phyloP scores from a whole-genome alignment of 345 rosid species.

The Atalantia buxifolia region DNA sequence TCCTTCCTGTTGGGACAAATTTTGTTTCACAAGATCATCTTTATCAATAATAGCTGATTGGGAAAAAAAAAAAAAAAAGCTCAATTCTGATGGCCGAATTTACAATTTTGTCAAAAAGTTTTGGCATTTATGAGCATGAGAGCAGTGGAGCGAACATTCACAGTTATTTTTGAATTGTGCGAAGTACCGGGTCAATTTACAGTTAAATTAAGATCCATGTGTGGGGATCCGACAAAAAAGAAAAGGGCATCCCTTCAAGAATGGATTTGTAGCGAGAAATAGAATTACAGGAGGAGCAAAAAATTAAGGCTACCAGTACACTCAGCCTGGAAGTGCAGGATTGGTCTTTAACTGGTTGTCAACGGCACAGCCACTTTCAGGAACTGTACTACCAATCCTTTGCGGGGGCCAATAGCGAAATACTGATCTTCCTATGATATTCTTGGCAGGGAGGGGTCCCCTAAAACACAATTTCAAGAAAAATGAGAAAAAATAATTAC shows the following conservation, averaged over 20 bases:
- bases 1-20: not conserved
- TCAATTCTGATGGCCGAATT: not conserved
- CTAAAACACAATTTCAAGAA: conserved; percentile 26
- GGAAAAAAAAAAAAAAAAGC: too few species aligned
- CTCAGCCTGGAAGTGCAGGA: not conserved
- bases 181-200: conserved; percentile 4
- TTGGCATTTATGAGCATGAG: not conserved
- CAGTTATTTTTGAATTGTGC: not conserved
- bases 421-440: conserved; percentile 87
- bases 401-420: conserved; percentile 94
- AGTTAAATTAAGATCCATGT: not conserved
- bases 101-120: not conserved
- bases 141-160: not conserved
- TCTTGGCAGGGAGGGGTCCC: conserved; percentile 92
- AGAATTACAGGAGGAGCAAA: not conserved
- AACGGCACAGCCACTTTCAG: conserved; percentile 61
- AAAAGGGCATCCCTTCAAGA: not conserved
- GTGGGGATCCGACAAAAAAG: not conserved
- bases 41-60: not conserved
- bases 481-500: not conserved
- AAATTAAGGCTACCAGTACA: too few species aligned
- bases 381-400: conserved; percentile 67
- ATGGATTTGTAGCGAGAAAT: conserved; percentile 1
- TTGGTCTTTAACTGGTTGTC: conserved; percentile 41
- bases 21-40: not conserved